phyloP scores from a whole-genome alignment of 176 grass and related monocot species.

The Musa beccarii region DNA sequence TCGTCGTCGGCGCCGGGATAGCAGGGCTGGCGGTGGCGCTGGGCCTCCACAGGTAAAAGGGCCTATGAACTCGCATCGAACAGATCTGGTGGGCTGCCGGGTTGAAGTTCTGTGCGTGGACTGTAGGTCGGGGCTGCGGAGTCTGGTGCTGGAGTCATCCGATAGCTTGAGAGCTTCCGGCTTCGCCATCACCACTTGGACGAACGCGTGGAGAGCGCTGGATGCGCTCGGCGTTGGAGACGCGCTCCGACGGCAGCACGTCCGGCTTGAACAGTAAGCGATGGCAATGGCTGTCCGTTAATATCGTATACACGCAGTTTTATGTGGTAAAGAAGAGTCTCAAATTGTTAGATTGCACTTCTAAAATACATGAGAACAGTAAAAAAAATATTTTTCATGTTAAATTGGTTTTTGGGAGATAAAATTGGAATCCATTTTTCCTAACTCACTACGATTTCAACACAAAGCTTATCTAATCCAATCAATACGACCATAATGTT shows the following conservation, averaged over 20 bases:
- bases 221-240: conserved; percentile 64
- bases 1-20: conserved; percentile 52
- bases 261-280: conserved; percentile 15
- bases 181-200: conserved; percentile 40
- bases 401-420: background rate
- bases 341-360: too few relatives aligned
- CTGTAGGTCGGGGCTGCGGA: conserved; percentile 50
- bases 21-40: conserved; percentile 56
- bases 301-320: too few relatives aligned
- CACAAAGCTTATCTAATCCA: too few relatives aligned
- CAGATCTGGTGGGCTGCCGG: too few relatives aligned
- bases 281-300: background rate
- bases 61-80: too few relatives aligned
- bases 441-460: too few relatives aligned
- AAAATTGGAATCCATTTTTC: too few relatives aligned
- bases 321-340: too few relatives aligned
- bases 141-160: conserved; percentile 76
- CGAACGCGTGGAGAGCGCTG: conserved; percentile 56
- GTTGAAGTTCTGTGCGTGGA: background rate
- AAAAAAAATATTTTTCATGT: background rate
- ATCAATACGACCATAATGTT: too few relatives aligned
- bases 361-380: too few relatives aligned
- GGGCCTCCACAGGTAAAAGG: conserved; percentile 44
- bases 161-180: conserved; percentile 44
- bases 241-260: conserved; percentile 44